Conservation (phyloP, 179 eudicot genomes). For the Beta lomatogona region DNA sequence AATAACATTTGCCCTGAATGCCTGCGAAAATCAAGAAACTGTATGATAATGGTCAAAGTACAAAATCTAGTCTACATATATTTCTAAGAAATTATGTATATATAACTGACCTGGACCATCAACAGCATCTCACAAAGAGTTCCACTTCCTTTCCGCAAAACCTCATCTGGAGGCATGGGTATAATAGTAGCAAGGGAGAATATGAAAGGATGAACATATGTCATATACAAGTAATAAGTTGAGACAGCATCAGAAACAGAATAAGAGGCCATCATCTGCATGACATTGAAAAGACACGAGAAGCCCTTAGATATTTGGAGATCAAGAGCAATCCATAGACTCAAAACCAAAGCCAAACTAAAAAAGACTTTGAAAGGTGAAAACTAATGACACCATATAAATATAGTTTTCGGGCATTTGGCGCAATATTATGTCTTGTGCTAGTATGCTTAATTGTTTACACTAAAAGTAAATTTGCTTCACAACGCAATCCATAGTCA, state of each 20-base stretch:
- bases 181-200: conserved; percentile 97
- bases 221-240: conserved; percentile 97
- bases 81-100: not conserved
- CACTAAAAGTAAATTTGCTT: conserved; percentile 8
- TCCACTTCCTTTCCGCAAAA: conserved; percentile 98
- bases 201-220: conserved; percentile 97
- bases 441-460: too few relatives aligned
- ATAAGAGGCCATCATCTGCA: conserved; percentile 99
- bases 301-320: conserved; percentile 29
- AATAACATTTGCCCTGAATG: conserved; percentile 84
- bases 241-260: conserved; percentile 99
- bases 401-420: not conserved
- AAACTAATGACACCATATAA: not conserved
- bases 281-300: conserved; percentile 21
- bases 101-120: conserved; percentile 87
- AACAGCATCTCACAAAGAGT: conserved; percentile 99
- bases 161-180: conserved; percentile 99
- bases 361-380: not conserved
- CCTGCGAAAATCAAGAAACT: conserved; percentile 51
- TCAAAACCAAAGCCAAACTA: conserved; percentile 1
- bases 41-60: not conserved
- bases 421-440: not conserved
- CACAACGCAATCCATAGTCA: not conserved
- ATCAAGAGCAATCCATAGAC: conserved; percentile 1
- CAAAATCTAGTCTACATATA: not conserved